Evolutionary conservation across 257 asterid species (phyloP), one percentile per base, ranked within the genome.

Genomic region (Scutellaria baicalensis): DNA sequence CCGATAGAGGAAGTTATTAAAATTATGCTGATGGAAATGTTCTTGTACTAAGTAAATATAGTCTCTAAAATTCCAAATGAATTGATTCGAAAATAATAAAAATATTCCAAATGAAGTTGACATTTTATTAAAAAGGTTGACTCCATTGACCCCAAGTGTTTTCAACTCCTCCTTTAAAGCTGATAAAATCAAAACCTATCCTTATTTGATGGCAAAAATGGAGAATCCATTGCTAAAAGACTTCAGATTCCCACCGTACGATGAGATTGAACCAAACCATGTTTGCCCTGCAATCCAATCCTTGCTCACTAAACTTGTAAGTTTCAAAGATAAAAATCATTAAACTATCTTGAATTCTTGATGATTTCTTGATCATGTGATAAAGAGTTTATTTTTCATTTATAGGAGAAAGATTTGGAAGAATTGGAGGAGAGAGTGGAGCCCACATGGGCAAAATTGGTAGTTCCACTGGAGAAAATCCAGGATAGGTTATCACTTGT

Each of bases 401-500:
- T 58, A 7, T 16, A 89, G 97, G 95, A 82, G 16, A 78, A 66
- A 43, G 88, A 90, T 14, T 77, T 90, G 82, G 84, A 71, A 58
- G 86, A 78, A 73, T 69, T 90, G 86, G 95, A 91, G 78, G 80
- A 65, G 18, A 83, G 83, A 3, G 86, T 85, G 64, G 90, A 85
- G 77, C 87, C 95, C 18, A 79, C 88, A 17, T 90, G 97, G 95
- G 72, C 85, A 33, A 79, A 84, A 70, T 72, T 88, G 77, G 96
- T 84, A 75, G 89, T 84, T 75, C 97, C 97, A 8, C 47, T 90
- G 82, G 97, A 90, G 86, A 90, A 80, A 84, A 82, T 90, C 18
- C 36, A 38, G 3, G 96, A 90, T 65, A 73, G 84, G 66, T 76
- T 90, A 82, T 70, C 83, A 14, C 83, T 84, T 52, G 97, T 80